Conservation (phyloP, 352 stramenopile genomes). For the Phytopythium litorale region DNA sequence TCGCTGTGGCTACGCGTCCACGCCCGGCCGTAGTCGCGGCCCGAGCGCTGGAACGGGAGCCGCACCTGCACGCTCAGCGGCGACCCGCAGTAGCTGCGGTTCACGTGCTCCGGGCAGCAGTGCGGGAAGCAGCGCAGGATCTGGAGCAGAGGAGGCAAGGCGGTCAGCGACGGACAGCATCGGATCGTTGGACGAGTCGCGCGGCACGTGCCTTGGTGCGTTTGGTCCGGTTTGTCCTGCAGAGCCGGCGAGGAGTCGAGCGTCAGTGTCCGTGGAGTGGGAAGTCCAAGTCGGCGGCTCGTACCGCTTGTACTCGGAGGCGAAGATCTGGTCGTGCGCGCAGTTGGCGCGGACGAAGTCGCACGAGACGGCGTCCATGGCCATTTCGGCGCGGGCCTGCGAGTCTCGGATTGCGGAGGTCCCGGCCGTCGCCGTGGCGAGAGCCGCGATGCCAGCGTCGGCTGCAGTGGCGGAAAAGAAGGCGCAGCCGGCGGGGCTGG, state of each 20-base stretch:
- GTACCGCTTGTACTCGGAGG: slow-evolving; percentile 60
- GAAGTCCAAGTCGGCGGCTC: background rate
- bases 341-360: slow-evolving; percentile 38
- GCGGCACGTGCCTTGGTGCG: slow-evolving; percentile 27
- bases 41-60: slow-evolving; percentile 6
- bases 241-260: background rate
- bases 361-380: slow-evolving; percentile 30
- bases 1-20: slow-evolving; percentile 12
- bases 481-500: background rate
- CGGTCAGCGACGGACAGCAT: background rate
- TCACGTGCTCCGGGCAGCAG: slow-evolving; percentile 61
- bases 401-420: background rate
- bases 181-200: background rate
- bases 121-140: slow-evolving; percentile 74
- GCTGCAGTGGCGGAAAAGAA: background rate
- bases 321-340: slow-evolving; percentile 38
- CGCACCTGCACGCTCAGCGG: slow-evolving; percentile 39
- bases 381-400: background rate
- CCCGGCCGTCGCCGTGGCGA: no score
- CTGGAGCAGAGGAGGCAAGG: slow-evolving; percentile 7
- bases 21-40: background rate
- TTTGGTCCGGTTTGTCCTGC: slow-evolving; percentile 48
- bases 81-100: slow-evolving; percentile 67
- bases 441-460: background rate
- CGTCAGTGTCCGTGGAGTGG: background rate